Percentiles rank a stretch among this genome's conserved stretches.
Conservation (phyloP, 331 rosid species). For the Malus hybrid region DNA sequence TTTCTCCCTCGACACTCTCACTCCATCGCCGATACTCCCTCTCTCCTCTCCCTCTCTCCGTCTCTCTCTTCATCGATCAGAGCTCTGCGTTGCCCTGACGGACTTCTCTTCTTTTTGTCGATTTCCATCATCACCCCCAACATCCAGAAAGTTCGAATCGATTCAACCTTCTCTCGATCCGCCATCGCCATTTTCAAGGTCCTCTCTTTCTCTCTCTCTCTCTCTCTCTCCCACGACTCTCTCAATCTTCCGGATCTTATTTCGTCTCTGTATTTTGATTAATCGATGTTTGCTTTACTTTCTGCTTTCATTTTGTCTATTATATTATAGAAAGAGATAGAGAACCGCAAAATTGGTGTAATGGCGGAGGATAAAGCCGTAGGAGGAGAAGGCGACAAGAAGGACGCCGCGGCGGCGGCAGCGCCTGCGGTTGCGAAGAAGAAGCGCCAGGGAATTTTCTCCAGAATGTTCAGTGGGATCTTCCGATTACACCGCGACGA, state of each 20-base stretch:
- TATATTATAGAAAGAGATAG: background rate
- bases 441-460: constrained; percentile 54
- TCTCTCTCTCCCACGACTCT: background rate
- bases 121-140: constrained; percentile 1
- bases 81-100: constrained; percentile 16
- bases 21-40: constrained; percentile 12
- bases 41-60: background rate
- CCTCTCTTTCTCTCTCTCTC: background rate
- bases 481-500: constrained; percentile 70
- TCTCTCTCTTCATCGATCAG: constrained; percentile 12
- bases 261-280: background rate
- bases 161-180: no score
- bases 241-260: constrained; percentile 1
- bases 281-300: background rate
- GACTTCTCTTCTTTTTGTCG: constrained; percentile 8
- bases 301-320: background rate
- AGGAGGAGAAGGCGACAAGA: constrained; percentile 53
- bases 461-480: constrained; percentile 62
- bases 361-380: constrained; percentile 74
- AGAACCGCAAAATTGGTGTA: background rate
- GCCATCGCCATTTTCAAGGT: background rate
- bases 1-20: constrained; percentile 10
- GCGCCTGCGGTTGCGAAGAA: constrained; percentile 29
- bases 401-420: constrained; percentile 16
- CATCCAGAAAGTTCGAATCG: no score